Evolutionary conservation across 106 monocot species (phyloP), one percentile per base, ranked within the genome.

Genomic region (Phalaenopsis equestris): DNA sequence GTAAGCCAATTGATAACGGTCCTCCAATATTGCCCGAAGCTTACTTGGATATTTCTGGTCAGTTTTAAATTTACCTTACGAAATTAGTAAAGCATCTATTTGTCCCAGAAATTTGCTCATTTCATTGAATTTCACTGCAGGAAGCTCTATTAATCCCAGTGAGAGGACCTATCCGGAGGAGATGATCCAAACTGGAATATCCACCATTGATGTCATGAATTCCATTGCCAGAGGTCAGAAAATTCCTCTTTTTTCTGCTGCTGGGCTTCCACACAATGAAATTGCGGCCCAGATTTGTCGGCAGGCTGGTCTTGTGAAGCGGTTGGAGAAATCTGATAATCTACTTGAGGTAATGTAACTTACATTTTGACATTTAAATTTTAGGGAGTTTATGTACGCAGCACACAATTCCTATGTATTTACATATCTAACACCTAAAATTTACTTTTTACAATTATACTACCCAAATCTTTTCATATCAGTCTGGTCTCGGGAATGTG

Each of bases 271-370:
- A 81, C 98, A 98, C 77, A 98, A 97, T 87, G 94, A 92, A 84
- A 97, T 97, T 65, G 97, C 97, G 86, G 97, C 97, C 78, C 97
- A 97, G 82, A 97, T 97, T 83, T 97, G 97, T 87, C 97, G 97
- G 84, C 97, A 97, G 82, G 97, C 97, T 85, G 97, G 97, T 47
- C 94, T 97, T 83, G 97, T 97, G 4, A 97, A 97, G 77, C 84
- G 94, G n/a, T 75, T 92, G 78, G 94, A 94, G 52, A 94, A 94
- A 80, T 76, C 88, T 42, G 84, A 81, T 38, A 85, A 92, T 85
- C 90, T 90, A 17, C 43, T 91, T 49, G 89, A 86, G 94, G 97
- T 97, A 97, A 45, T 55, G 1, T 67, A 5, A 67, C 24, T 67
- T 67, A 24, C 8, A 15, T 30, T 30, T 30, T 30, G 30, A 30